These are phyloP conservation scores for Fomes fomentarius DNA, from an alignment of 1,284 basidiomycete species.

Conservation along the genomic window DNA sequence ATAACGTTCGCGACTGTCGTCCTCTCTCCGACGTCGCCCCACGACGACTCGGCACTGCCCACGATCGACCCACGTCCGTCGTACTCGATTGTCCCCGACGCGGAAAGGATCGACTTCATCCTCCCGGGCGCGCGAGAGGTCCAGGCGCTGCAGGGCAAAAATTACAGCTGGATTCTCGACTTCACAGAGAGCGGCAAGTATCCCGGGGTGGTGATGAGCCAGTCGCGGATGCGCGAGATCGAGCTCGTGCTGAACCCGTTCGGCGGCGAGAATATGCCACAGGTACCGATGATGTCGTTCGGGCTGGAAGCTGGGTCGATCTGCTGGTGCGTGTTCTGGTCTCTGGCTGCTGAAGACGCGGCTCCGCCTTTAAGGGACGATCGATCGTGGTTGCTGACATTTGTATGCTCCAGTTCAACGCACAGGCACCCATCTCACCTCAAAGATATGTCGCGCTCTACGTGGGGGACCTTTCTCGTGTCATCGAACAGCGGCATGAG, in stretches of 20 bases:
- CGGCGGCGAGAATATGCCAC: constrained; percentile 44
- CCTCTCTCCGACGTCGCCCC: constrained; percentile 41
- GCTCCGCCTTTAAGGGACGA: no score
- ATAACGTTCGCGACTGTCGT: constrained; percentile 60
- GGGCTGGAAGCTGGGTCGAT: constrained; percentile 64
- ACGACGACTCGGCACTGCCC: constrained; percentile 26
- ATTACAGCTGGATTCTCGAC: constrained; percentile 68
- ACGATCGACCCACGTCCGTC: constrained; percentile 34
- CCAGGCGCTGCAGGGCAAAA: constrained; percentile 30
- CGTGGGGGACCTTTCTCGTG: no score
- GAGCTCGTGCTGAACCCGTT: constrained; percentile 62
- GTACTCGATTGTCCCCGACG: constrained; percentile 43
- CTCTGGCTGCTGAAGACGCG: no score
- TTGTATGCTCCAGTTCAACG: constrained; percentile 45
- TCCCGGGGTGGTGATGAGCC: constrained; percentile 68
- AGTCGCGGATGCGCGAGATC: constrained; percentile 70
- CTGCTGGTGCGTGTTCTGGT: constrained; percentile 19
- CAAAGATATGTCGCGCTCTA: constrained; percentile 52
- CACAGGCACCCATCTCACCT: constrained; percentile 43
- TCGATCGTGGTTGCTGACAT: no score
- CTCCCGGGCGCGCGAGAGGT: constrained; percentile 45
- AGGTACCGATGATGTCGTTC: constrained; percentile 54
- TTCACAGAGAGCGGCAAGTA: constrained; percentile 61
- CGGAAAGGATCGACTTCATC: constrained; percentile 48
- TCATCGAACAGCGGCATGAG: no score